Evolutionary conservation across 768 basidiomycete species (phyloP).

Genomic region (Leccinum incarnatum): DNA sequence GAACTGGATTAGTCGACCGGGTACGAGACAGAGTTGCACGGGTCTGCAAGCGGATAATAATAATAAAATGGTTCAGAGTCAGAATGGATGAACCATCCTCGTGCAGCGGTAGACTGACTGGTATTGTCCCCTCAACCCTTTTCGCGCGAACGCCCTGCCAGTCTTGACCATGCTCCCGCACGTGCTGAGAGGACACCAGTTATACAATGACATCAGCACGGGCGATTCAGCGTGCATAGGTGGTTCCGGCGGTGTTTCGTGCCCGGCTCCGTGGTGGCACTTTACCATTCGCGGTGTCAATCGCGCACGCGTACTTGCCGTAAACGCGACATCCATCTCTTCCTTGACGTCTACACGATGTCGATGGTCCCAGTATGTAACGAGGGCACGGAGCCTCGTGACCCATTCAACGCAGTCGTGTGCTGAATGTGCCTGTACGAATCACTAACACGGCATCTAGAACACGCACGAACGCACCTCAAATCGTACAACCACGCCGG

Average conservation of each 20-base stretch:
- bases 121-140: conserved; percentile 73
- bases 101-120: conserved; percentile 47
- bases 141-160: conserved; percentile 71
- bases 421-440: conserved; percentile 57
- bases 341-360: conserved; percentile 72
- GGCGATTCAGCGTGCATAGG: conserved; percentile 54
- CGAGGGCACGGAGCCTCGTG: conserved; percentile 62
- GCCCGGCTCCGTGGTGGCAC: conserved; percentile 33
- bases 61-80: neutral
- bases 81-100: neutral
- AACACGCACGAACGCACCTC: conserved; percentile 54
- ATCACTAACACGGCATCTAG: conserved; percentile 1
- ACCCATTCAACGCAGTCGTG: conserved; percentile 83
- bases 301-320: conserved; percentile 46
- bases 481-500: conserved; percentile 68
- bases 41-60: conserved; percentile 40
- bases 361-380: conserved; percentile 76
- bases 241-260: conserved; percentile 47
- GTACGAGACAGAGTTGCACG: conserved; percentile 69
- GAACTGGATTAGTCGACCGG: conserved; percentile 74
- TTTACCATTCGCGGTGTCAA: conserved; percentile 52
- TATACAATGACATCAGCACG: conserved; percentile 66
- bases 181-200: conserved; percentile 82
- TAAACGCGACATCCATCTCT: conserved; percentile 77
- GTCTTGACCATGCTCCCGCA: conserved; percentile 74